Conservation (phyloP, 2,329 filamentous ascomycete species). For the Gyromitra esculenta region DNA sequence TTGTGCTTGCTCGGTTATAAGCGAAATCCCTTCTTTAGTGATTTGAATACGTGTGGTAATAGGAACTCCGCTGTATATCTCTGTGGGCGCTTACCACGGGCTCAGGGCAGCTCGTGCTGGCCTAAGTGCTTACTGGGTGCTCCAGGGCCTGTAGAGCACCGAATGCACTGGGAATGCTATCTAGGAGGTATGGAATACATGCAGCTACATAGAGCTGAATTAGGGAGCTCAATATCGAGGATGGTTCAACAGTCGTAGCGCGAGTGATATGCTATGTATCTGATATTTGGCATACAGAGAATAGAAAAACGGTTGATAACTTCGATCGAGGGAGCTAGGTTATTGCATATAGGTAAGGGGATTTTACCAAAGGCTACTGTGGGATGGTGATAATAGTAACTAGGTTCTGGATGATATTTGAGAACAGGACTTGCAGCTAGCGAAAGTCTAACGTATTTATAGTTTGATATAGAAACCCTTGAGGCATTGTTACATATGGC, state of each 20-base stretch:
- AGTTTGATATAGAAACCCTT: neutral
- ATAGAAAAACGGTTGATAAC: too few relatives aligned
- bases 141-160: too few relatives aligned
- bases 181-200: neutral
- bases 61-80: too few relatives aligned
- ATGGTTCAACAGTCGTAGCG: neutral
- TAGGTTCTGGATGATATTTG: neutral
- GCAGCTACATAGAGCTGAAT: neutral
- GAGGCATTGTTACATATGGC: neutral
- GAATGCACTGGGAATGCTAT: neutral
- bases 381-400: too few relatives aligned
- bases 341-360: too few relatives aligned
- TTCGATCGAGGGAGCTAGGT: neutral
- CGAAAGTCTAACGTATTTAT: too few relatives aligned
- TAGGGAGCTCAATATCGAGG: neutral
- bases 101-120: too few relatives aligned
- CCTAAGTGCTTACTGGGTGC: too few relatives aligned
- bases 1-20: too few relatives aligned
- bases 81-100: too few relatives aligned
- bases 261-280: slow-evolving; percentile 31
- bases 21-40: too few relatives aligned
- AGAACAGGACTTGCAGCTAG: neutral
- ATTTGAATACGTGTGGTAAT: too few relatives aligned
- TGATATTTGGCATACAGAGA: neutral
- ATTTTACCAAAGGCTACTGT: neutral